Conservation (phyloP, 2,329 filamentous ascomycete genomes). For the Verticillium dahliae region DNA sequence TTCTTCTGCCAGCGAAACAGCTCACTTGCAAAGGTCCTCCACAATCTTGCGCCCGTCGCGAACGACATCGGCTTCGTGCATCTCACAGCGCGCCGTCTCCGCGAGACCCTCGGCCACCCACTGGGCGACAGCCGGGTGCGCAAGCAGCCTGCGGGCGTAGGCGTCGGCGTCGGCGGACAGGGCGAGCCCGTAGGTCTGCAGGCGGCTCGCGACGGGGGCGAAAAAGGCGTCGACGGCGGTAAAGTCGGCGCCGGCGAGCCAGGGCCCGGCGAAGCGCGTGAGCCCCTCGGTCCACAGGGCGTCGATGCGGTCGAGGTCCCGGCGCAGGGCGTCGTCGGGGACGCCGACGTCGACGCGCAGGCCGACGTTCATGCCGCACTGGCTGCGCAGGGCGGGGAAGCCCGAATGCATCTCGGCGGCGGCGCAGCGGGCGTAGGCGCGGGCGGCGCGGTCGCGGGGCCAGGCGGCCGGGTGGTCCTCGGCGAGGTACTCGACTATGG, state of each 20-base stretch:
- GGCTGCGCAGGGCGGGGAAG: slow-evolving; percentile 31
- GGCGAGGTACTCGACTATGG: slow-evolving; percentile 40
- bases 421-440: slow-evolving; percentile 35
- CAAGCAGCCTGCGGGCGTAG: slow-evolving; percentile 26
- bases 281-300: slow-evolving; percentile 31
- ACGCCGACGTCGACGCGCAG: slow-evolving; percentile 25
- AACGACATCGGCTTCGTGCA: slow-evolving; percentile 28
- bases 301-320: slow-evolving; percentile 27
- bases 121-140: slow-evolving; percentile 25
- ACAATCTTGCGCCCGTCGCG: slow-evolving; percentile 21
- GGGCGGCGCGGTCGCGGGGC: slow-evolving; percentile 28
- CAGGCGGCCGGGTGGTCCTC: slow-evolving; percentile 35
- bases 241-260: slow-evolving; percentile 29
- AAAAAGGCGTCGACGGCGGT: slow-evolving; percentile 33
- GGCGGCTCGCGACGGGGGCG: slow-evolving; percentile 31
- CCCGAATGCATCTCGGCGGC: slow-evolving; percentile 40
- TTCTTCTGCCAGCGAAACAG: no score
- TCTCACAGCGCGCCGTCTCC: slow-evolving; percentile 29
- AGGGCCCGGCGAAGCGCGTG: slow-evolving; percentile 32
- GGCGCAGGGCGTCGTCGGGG: slow-evolving; percentile 20
- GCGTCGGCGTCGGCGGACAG: slow-evolving; percentile 20
- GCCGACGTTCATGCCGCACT: slow-evolving; percentile 35
- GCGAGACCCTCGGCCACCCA: slow-evolving; percentile 30
- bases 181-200: slow-evolving; percentile 28
- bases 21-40: slow-evolving; percentile 16